Conservation (phyloP, 331 rosid species). For the Prunus yedoensis region DNA sequence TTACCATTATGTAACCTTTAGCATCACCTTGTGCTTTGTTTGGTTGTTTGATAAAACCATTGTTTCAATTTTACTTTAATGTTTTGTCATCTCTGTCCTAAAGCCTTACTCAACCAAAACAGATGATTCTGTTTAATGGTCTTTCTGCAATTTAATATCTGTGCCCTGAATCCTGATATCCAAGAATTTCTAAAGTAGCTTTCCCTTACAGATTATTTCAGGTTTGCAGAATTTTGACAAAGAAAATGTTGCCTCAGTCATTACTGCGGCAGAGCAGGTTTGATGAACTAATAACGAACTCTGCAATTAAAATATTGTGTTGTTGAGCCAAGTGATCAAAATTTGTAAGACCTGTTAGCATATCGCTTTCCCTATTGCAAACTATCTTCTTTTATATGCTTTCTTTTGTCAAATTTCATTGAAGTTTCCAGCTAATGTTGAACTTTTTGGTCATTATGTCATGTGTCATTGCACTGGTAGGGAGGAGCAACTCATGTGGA, state of each 20-base stretch:
- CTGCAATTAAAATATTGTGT: background rate
- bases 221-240: slow-evolving; percentile 79
- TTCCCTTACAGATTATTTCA: slow-evolving; percentile 65
- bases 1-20: background rate
- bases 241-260: slow-evolving; percentile 76
- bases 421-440: slow-evolving; percentile 10
- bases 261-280: slow-evolving; percentile 87
- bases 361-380: background rate
- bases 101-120: background rate
- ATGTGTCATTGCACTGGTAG: slow-evolving; percentile 29
- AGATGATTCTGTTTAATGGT: too few relatives aligned
- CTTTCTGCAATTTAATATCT: background rate
- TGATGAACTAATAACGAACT: background rate
- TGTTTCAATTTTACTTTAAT: too few relatives aligned
- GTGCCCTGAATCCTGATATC: background rate
- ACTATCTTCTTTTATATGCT: background rate
- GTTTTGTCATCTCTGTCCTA: background rate
- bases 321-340: background rate
- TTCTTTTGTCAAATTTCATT: background rate
- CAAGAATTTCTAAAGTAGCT: background rate
- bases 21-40: background rate
- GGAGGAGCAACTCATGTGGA: slow-evolving; percentile 98
- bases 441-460: background rate
- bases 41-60: background rate
- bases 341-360: too few relatives aligned